phyloP scores from a whole-genome alignment of 306 rosid species.

The Prinsepia uniflora region DNA sequence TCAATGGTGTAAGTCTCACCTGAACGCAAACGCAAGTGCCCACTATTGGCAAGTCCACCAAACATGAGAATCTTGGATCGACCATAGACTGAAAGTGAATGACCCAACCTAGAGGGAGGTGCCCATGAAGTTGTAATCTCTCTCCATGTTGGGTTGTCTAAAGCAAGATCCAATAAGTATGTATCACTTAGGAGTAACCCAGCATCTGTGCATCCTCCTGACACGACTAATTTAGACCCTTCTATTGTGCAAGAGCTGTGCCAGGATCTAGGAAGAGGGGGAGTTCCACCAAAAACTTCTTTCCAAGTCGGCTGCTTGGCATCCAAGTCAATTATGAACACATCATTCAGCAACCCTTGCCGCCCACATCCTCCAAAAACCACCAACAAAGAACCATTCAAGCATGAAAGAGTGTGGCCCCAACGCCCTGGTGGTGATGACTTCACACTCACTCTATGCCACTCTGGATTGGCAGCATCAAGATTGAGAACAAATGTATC shows the following conservation, averaged over 20 bases:
- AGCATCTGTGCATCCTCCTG: conserved; percentile 93
- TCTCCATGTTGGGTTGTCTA: conserved; percentile 74
- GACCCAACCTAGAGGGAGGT: conserved; percentile 91
- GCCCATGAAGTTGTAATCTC: conserved; percentile 85
- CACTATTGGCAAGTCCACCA: conserved; percentile 96
- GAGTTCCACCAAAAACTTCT: conserved; percentile 79
- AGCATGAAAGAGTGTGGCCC: conserved; percentile 94
- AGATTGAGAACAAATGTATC: conserved; percentile 95
- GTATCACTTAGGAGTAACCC: conserved; percentile 92
- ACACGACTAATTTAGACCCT: conserved; percentile 90
- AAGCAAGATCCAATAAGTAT: conserved; percentile 68
- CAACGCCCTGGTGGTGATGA: conserved; percentile 99
- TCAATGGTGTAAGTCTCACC: conserved; percentile 91
- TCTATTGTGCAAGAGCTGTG: conserved; percentile 93
- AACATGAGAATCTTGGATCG: conserved; percentile 88
- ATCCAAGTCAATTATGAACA: conserved; percentile 91
- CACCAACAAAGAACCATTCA: conserved; percentile 84
- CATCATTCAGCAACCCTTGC: conserved; percentile 90
- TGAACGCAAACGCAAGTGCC: conserved; percentile 74
- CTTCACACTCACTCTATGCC: conserved; percentile 78
- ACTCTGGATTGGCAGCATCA: conserved; percentile 79
- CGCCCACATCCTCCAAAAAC: conserved; percentile 95
- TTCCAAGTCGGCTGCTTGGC: conserved; percentile 97
- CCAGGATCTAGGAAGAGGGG: conserved; percentile 96
- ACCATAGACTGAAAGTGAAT: conserved; percentile 86